Evolutionary conservation across 768 basidiomycete genomes (phyloP).

Genomic region (Mycena leptocephala): DNA sequence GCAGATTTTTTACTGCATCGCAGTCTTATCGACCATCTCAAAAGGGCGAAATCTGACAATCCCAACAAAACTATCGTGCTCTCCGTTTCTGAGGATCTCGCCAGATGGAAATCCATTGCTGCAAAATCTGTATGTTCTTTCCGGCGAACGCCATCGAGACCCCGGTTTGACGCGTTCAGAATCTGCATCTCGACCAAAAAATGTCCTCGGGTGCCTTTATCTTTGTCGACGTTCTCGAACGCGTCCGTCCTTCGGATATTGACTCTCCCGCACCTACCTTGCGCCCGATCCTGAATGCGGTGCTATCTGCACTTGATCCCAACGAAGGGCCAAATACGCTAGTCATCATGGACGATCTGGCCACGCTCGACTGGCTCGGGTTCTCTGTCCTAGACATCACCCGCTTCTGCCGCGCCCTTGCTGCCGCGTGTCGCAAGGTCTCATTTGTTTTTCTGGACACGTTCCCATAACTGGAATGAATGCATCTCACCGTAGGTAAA

Average conservation of each 20-base stretch:
- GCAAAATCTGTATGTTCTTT: conserved; percentile 70
- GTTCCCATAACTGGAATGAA: neutral
- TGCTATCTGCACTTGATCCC: conserved; percentile 45
- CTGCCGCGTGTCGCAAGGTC: conserved; percentile 70
- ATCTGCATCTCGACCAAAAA: conserved; percentile 56
- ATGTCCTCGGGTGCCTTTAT: conserved; percentile 58
- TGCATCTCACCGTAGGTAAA: conserved; percentile 55
- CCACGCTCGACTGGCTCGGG: conserved; percentile 83
- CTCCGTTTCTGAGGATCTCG: conserved; percentile 70
- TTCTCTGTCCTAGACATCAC: conserved; percentile 65
- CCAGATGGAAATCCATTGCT: conserved; percentile 76
- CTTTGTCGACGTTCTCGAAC: conserved; percentile 69
- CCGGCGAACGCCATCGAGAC: too few relatives aligned
- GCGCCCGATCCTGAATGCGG: conserved; percentile 54
- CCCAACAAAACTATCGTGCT: conserved; percentile 63
- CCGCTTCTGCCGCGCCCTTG: conserved; percentile 74
- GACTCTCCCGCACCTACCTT: conserved; percentile 43
- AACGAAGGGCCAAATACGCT: conserved; percentile 45
- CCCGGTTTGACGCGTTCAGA: conserved; percentile 47
- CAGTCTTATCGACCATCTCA: conserved; percentile 67
- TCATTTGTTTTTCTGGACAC: neutral
- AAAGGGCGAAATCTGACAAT: conserved; percentile 40
- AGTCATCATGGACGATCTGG: conserved; percentile 81
- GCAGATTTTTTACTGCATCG: conserved; percentile 83
- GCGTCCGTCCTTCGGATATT: conserved; percentile 46